These are phyloP conservation scores for Euphorbia lathyris DNA, from an alignment of 345 rosid genomes.

Conservation along the genomic window DNA sequence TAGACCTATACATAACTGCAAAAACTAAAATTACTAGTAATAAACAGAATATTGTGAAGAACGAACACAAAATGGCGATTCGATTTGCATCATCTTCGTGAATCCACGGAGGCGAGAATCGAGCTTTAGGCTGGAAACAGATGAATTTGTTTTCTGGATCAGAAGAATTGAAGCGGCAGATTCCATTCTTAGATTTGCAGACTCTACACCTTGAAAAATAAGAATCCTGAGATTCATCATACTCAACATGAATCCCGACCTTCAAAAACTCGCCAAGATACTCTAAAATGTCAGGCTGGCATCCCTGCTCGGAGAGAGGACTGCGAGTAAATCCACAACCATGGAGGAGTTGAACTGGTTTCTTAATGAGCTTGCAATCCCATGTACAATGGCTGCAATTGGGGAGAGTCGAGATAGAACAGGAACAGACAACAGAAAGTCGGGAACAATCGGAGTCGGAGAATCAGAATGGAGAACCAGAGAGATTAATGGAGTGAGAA, in stretches of 20 bases:
- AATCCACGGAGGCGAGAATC: constrained; percentile 35
- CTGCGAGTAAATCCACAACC: constrained; percentile 50
- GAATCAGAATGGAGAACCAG: no score
- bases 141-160: no score
- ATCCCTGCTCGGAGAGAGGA: constrained; percentile 51
- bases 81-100: constrained; percentile 31
- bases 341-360: constrained; percentile 52
- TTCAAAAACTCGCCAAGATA: no score
- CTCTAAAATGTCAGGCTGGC: no score
- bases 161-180: constrained; percentile 81
- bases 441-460: constrained; percentile 81
- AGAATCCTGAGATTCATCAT: constrained; percentile 57
- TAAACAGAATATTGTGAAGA: no score
- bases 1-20: no score
- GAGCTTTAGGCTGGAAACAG: constrained; percentile 35
- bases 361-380: no score
- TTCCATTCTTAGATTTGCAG: constrained; percentile 49
- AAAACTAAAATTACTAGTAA: no score
- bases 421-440: constrained; percentile 58
- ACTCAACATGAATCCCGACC: no score
- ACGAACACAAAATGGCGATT: no score
- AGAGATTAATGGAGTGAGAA: constrained; percentile 36
- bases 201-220: constrained; percentile 55
- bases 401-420: constrained; percentile 44
- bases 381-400: no score